Conservation (phyloP, 1,139 yeast genomes). For the Kluyveromyces sp. region DNA sequence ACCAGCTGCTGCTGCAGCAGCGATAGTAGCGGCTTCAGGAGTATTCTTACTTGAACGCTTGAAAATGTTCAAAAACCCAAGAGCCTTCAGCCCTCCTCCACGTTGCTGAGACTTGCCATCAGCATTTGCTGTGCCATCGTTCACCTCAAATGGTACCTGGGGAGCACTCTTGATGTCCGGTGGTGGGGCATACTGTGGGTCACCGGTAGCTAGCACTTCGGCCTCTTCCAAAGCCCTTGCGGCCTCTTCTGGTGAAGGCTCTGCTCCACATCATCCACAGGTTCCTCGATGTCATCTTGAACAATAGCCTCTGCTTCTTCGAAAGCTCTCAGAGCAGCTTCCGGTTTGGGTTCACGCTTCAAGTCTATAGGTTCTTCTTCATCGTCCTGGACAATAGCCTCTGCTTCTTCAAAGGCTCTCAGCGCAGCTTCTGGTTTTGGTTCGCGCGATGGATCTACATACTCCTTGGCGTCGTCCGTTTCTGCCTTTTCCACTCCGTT, state of each 20-base stretch:
- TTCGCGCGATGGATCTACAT: not conserved
- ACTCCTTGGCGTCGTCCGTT: slow-evolving; percentile 6
- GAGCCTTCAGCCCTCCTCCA: not conserved
- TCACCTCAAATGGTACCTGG: slow-evolving; percentile 14
- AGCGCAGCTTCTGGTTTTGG: slow-evolving; percentile 2
- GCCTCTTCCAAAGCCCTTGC: slow-evolving; percentile 5
- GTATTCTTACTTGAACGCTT: slow-evolving; percentile 7
- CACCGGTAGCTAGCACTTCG: slow-evolving; percentile 1
- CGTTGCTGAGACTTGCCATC: not conserved
- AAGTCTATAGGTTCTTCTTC: slow-evolving; percentile 5
- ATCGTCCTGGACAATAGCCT: slow-evolving; percentile 2
- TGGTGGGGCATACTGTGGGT: slow-evolving; percentile 5
- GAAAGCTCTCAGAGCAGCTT: slow-evolving; percentile 4
- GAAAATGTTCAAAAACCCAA: slow-evolving; percentile 9
- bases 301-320: slow-evolving; percentile 4
- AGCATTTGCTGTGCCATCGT: not conserved
- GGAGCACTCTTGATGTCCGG: slow-evolving; percentile 17
- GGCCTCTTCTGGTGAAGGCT: slow-evolving; percentile 6
- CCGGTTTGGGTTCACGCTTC: slow-evolving; percentile 4
- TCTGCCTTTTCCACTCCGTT: slow-evolving; percentile 1
- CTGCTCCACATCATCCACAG: slow-evolving; percentile 4
- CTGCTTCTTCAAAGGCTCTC: slow-evolving; percentile 5
- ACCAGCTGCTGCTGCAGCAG: slow-evolving; percentile 2
- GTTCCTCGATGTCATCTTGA: slow-evolving; percentile 3
- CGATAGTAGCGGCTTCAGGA: not conserved